These are phyloP conservation scores for Achaetomiella virescens DNA, from an alignment of 495 filamentous ascomycete species.

Conservation along the genomic window DNA sequence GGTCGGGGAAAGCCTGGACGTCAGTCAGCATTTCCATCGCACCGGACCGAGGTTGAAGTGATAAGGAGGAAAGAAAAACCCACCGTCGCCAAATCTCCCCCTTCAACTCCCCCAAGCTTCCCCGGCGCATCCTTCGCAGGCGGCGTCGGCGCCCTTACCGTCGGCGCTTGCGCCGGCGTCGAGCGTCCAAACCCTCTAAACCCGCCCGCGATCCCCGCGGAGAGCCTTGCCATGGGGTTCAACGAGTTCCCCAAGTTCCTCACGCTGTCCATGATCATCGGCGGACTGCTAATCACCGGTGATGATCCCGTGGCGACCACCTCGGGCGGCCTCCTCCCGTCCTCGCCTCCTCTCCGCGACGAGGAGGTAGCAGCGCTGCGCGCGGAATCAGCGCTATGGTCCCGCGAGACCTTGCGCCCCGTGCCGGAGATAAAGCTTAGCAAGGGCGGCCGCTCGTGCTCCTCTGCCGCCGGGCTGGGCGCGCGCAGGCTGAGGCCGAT, in stretches of 20 bases:
- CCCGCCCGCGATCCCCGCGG: conserved; percentile 56
- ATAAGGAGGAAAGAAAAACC: conserved; percentile 12
- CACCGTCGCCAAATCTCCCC: conserved; percentile 48
- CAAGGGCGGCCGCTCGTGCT: conserved; percentile 31
- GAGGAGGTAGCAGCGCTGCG: conserved; percentile 47
- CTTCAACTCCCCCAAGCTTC: conserved; percentile 28
- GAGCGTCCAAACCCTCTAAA: conserved; percentile 69
- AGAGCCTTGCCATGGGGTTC: conserved; percentile 76
- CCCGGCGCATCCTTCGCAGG: conserved; percentile 23
- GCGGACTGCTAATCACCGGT: conserved; percentile 40
- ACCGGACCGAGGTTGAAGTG: not conserved
- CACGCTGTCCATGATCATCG: conserved; percentile 68
- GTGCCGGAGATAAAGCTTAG: conserved; percentile 56
- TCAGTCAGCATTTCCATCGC: not conserved
- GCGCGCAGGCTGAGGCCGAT: conserved; percentile 38
- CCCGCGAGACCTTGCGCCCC: conserved; percentile 48
- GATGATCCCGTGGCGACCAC: conserved; percentile 2
- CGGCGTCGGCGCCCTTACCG: conserved; percentile 17
- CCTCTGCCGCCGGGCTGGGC: conserved; percentile 34
- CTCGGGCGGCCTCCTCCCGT: not conserved
- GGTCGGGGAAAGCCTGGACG: conserved; percentile 53
- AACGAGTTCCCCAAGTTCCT: conserved; percentile 75
- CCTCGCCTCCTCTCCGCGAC: conserved; percentile 37
- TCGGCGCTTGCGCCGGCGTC: conserved; percentile 22
- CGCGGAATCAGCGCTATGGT: conserved; percentile 69